A percentile compares a stretch with the other conserved stretches of the same genome.
phyloP scores from a whole-genome alignment of 2,329 filamentous ascomycete genomes.

The Teratosphaeriaceae sp. region DNA sequence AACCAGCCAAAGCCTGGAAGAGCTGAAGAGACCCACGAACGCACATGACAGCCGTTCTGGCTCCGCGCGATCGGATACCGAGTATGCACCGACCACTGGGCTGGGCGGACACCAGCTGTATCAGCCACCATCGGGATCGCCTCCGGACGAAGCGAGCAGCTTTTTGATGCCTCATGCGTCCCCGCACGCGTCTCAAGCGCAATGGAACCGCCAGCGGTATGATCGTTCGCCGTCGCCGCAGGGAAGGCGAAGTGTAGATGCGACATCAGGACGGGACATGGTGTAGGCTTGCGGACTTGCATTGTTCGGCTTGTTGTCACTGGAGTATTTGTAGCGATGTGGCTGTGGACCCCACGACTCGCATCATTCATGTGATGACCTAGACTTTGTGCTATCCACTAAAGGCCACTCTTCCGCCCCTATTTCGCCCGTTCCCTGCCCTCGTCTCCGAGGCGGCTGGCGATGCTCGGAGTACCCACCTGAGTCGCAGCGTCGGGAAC shows the following conservation, averaged over 20 bases:
- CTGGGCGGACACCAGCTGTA: not conserved
- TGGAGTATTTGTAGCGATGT: too few species aligned
- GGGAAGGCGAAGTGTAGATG: not conserved
- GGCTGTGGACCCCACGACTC: too few species aligned
- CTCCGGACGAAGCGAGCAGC: not conserved
- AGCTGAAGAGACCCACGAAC: not conserved
- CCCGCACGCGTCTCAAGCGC: conserved; percentile 1
- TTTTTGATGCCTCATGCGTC: not conserved
- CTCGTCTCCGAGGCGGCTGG: too few species aligned
- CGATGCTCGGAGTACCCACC: too few species aligned
- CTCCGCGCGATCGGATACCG: not conserved
- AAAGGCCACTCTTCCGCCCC: too few species aligned
- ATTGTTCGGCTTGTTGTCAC: too few species aligned
- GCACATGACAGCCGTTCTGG: not conserved
- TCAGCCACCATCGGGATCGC: not conserved
- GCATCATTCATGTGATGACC: too few species aligned
- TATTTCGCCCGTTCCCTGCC: too few species aligned
- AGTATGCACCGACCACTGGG: not conserved
- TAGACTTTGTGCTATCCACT: too few species aligned
- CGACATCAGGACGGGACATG: not conserved
- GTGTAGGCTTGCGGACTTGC: too few species aligned
- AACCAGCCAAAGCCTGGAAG: not conserved
- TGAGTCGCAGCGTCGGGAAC: too few species aligned
- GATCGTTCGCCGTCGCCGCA: not conserved
- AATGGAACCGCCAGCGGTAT: conserved; percentile 1